Evolutionary conservation across 225 moss, liverwort and hornwort species (phyloP).

Genomic region (Sphagnum tenellum): DNA sequence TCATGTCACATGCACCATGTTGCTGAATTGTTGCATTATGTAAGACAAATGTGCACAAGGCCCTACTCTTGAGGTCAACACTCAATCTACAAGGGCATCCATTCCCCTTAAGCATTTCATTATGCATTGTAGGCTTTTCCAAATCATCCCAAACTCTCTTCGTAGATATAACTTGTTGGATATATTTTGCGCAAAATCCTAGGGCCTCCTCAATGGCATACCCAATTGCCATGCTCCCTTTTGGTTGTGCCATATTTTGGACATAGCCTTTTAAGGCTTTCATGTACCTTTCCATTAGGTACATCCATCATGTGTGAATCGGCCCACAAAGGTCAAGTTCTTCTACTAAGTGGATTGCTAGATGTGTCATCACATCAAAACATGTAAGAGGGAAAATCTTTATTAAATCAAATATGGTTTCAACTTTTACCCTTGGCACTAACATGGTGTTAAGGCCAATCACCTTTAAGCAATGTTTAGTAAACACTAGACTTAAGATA

Average conservation of each 20-base stretch:
- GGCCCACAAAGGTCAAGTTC: conserved; percentile 1
- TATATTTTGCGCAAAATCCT: conserved; percentile 1
- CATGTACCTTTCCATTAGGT: too few relatives aligned
- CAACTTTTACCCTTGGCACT: neutral
- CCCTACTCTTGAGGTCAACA: neutral
- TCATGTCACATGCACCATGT: too few relatives aligned
- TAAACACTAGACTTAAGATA: neutral
- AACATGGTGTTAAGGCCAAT: neutral
- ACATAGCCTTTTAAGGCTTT: neutral
- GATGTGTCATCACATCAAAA: conserved; percentile 4
- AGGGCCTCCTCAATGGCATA: conserved; percentile 3
- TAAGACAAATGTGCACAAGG: neutral
- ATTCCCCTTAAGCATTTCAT: neutral
- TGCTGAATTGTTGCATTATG: neutral
- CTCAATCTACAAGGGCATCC: neutral
- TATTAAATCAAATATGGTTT: too few relatives aligned
- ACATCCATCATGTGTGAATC: neutral
- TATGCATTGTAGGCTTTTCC: neutral
- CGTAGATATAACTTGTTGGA: neutral
- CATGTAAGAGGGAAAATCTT: neutral
- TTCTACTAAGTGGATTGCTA: neutral
- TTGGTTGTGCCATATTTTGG: neutral
- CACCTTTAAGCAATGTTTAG: neutral
- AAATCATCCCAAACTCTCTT: neutral
- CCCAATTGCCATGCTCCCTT: neutral